Percentiles rank a stretch among this genome's conserved stretches.
phyloP scores from a whole-genome alignment of 345 rosid genomes.

The Salix exigua region DNA sequence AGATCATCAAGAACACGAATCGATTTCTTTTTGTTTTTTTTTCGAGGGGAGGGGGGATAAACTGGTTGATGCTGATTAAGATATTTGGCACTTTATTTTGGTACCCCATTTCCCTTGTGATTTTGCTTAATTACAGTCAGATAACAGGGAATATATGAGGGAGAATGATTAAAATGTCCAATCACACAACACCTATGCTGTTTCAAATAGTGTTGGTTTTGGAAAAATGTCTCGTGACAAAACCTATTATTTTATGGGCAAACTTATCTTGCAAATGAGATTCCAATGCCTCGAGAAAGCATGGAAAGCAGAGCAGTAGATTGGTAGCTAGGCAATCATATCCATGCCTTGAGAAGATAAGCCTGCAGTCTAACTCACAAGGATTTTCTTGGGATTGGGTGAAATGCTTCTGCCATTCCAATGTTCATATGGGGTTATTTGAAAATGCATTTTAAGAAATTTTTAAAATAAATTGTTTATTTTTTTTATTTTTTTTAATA shows the following conservation, averaged over 20 bases:
- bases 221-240: slow-evolving; percentile 47
- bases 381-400: neutral
- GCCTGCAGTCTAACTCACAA: neutral
- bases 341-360: slow-evolving; percentile 5
- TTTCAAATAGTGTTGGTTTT: slow-evolving; percentile 35
- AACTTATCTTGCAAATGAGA: slow-evolving; percentile 29
- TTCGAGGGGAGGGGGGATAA: neutral
- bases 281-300: slow-evolving; percentile 20
- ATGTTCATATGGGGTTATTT: too few species aligned
- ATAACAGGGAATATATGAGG: neutral
- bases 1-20: neutral
- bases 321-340: slow-evolving; percentile 6
- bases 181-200: slow-evolving; percentile 30
- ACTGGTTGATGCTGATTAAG: neutral
- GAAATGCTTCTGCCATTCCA: neutral
- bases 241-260: slow-evolving; percentile 19
- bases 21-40: neutral
- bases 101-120: neutral
- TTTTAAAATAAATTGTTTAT: too few species aligned
- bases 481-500: too few species aligned
- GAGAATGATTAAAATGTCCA: slow-evolving; percentile 29
- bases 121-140: neutral
- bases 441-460: too few species aligned
- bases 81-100: neutral
- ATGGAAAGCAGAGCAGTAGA: neutral